Conservation (phyloP, 371 early-diverging fungal genomes). For the Dinochytrium kinnereticum region DNA sequence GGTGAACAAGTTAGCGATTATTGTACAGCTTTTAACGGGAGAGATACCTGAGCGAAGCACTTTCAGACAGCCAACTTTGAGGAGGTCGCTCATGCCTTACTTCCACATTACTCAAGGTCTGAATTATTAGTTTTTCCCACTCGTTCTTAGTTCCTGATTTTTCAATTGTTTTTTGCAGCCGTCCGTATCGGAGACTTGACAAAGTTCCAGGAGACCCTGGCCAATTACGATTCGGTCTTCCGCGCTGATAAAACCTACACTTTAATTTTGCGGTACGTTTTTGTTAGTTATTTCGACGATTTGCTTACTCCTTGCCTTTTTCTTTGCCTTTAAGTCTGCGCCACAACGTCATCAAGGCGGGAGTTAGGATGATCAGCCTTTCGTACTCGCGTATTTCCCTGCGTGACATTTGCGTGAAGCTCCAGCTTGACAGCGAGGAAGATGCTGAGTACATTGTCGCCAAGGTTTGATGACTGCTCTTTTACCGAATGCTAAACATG, state of each 20-base stretch:
- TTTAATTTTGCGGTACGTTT: slow-evolving; percentile 76
- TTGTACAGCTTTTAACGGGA: slow-evolving; percentile 96
- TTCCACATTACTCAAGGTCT: slow-evolving; percentile 87
- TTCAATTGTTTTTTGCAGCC: slow-evolving; percentile 53
- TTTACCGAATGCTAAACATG: background rate
- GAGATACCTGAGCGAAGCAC: slow-evolving; percentile 94
- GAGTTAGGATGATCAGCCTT: slow-evolving; percentile 92
- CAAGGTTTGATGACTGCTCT: slow-evolving; percentile 58
- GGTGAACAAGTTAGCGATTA: slow-evolving; percentile 90
- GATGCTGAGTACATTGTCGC: slow-evolving; percentile 98
- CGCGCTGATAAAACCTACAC: slow-evolving; percentile 88
- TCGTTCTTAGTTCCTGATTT: too few relatives aligned
- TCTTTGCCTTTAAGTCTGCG: slow-evolving; percentile 65
- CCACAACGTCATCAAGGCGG: slow-evolving; percentile 98
- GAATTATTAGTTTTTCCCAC: background rate
- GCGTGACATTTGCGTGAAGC: slow-evolving; percentile 92
- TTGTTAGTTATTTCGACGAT: slow-evolving; percentile 9
- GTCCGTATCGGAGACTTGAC: slow-evolving; percentile 93
- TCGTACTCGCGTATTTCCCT: slow-evolving; percentile 96
- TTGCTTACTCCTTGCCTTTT: background rate
- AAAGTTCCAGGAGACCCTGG: slow-evolving; percentile 89
- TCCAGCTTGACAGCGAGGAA: slow-evolving; percentile 95
- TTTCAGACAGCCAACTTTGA: slow-evolving; percentile 85
- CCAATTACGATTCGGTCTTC: slow-evolving; percentile 74
- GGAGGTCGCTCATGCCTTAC: slow-evolving; percentile 87